These are phyloP conservation scores for Zoysia matrella DNA, from an alignment of 202 grass and related monocot genomes.

Conservation along the genomic window DNA sequence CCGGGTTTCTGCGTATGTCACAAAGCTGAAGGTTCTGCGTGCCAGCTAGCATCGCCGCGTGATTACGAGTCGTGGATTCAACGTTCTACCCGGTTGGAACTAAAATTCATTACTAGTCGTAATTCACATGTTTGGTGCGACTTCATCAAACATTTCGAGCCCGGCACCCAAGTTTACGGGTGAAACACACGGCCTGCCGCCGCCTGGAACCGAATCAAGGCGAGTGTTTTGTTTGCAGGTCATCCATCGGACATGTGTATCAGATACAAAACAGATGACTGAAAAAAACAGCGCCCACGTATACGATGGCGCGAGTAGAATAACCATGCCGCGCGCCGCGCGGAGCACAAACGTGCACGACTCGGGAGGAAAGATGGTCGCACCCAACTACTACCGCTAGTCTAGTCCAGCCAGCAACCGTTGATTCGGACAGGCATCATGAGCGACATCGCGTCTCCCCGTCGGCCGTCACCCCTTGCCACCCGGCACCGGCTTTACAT, in stretches of 20 bases:
- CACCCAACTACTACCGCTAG: background rate
- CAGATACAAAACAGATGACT: background rate
- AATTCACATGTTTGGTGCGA: too few relatives aligned
- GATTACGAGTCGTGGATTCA: background rate
- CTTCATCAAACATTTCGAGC: background rate
- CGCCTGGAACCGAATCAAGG: background rate
- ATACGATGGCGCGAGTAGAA: background rate
- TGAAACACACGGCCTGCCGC: background rate
- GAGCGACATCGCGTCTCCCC: background rate
- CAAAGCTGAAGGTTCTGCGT: background rate
- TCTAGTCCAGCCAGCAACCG: background rate
- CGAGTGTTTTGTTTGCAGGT: background rate
- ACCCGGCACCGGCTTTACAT: background rate
- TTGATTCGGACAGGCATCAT: slow-evolving; percentile 8
- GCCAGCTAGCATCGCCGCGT: background rate
- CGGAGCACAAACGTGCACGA: slow-evolving; percentile 5
- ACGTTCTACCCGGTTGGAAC: background rate
- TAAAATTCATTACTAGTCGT: too few relatives aligned
- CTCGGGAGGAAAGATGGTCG: background rate
- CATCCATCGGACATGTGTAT: background rate
- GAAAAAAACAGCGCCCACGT: too few relatives aligned
- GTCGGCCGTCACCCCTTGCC: background rate
- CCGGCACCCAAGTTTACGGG: background rate
- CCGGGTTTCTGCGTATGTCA: background rate
- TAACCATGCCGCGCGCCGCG: background rate